Conservation (phyloP, 192 early-diverging fungal genomes). For the Backusella psychrophila region DNA sequence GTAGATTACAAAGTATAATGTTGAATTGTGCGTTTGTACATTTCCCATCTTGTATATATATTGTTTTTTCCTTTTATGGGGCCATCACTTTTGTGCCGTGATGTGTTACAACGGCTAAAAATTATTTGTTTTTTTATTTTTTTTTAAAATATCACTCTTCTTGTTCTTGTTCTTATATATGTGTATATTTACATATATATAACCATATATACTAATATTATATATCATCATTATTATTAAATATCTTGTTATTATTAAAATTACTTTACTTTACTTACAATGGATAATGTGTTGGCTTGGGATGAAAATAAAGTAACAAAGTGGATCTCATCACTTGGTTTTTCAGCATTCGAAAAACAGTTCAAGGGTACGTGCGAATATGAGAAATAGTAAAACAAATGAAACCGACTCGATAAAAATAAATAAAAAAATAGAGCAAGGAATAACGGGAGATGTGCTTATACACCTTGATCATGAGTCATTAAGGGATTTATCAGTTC, state of each 20-base stretch:
- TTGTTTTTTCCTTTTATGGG: neutral
- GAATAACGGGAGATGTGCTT: slow-evolving; percentile 87
- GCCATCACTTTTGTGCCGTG: neutral
- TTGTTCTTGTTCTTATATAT: no score
- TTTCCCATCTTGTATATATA: no score
- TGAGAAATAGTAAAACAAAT: neutral
- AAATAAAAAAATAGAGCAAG: slow-evolving; percentile 61
- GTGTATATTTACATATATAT: no score
- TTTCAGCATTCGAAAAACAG: slow-evolving; percentile 51
- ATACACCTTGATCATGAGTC: slow-evolving; percentile 88
- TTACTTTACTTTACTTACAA: slow-evolving; percentile 8
- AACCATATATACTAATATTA: no score
- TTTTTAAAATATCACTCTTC: neutral
- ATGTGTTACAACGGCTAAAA: neutral
- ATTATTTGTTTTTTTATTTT: slow-evolving; percentile 12
- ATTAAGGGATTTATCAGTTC: slow-evolving; percentile 84
- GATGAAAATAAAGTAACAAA: slow-evolving; percentile 52
- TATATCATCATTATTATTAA: neutral
- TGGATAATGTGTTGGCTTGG: slow-evolving; percentile 57
- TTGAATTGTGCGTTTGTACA: no score
- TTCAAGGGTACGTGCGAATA: slow-evolving; percentile 44
- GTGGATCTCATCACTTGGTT: slow-evolving; percentile 55
- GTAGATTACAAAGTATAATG: no score
- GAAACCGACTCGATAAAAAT: neutral
- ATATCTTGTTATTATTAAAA: neutral